Percentiles rank a stretch among this genome's conserved stretches.
Conservation (phyloP, 495 filamentous ascomycete genomes). For the Hypoxylon intermedium region DNA sequence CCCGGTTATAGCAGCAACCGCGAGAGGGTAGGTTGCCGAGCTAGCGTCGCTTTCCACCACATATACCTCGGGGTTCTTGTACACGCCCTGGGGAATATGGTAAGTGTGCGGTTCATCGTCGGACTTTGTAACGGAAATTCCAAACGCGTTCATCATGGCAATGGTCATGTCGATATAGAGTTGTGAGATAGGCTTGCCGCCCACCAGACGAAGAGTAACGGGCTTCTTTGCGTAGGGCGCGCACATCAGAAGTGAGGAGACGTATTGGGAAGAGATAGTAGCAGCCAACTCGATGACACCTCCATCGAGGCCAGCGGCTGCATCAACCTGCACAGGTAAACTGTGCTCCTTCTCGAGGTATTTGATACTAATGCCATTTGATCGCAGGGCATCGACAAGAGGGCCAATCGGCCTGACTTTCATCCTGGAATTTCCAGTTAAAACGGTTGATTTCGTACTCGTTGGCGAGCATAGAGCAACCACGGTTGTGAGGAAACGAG, state of each 20-base stretch:
- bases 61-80: constrained; percentile 86
- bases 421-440: constrained; percentile 97
- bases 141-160: constrained; percentile 95
- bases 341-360: constrained; percentile 83
- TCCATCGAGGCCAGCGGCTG: constrained; percentile 85
- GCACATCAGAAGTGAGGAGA: constrained; percentile 95
- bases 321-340: constrained; percentile 82
- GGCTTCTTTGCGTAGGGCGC: constrained; percentile 95
- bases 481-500: constrained; percentile 92
- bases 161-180: constrained; percentile 99
- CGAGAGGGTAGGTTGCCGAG: constrained; percentile 95
- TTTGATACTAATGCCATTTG: constrained; percentile 81
- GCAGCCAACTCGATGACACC: constrained; percentile 91
- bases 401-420: constrained; percentile 92
- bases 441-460: constrained; percentile 68
- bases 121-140: constrained; percentile 71
- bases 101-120: constrained; percentile 82
- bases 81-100: constrained; percentile 85
- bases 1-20: constrained; percentile 92
- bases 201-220: constrained; percentile 86
- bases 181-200: constrained; percentile 95
- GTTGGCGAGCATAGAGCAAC: constrained; percentile 79
- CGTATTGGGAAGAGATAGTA: constrained; percentile 95
- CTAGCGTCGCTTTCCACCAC: constrained; percentile 96
- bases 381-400: constrained; percentile 87